A percentile compares a stretch with the other conserved stretches of the same genome.
Conservation (phyloP, 495 filamentous ascomycete genomes). For the Hypoxylon cercidicola region DNA sequence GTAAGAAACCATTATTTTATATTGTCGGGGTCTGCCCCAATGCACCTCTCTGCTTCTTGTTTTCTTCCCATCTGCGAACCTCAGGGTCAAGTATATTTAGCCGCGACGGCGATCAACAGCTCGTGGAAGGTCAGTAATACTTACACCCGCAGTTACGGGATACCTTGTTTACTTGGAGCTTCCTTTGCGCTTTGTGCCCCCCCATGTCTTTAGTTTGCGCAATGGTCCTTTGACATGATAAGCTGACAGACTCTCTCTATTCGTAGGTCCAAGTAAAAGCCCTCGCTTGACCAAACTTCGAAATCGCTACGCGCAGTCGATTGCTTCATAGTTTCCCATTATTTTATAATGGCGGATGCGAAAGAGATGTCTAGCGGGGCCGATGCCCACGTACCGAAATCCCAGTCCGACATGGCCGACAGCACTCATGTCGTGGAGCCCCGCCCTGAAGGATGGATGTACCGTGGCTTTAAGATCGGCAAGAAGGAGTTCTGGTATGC, state of each 20-base stretch:
- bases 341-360: slow-evolving; percentile 32
- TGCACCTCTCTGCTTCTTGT: slow-evolving; percentile 3
- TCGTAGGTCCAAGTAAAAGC: slow-evolving; percentile 20
- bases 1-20: slow-evolving; percentile 26
- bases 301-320: slow-evolving; percentile 16
- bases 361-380: slow-evolving; percentile 15
- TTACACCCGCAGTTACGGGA: neutral
- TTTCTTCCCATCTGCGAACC: slow-evolving; percentile 20
- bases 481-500: slow-evolving; percentile 73
- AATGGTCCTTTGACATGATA: slow-evolving; percentile 2
- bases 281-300: slow-evolving; percentile 21
- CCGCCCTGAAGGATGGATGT: slow-evolving; percentile 71
- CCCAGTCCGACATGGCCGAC: slow-evolving; percentile 20
- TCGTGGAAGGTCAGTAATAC: slow-evolving; percentile 8
- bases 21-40: slow-evolving; percentile 15
- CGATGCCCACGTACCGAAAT: slow-evolving; percentile 4
- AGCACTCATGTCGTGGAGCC: slow-evolving; percentile 14
- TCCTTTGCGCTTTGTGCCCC: neutral
- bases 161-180: neutral
- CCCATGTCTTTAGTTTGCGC: no score
- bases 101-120: slow-evolving; percentile 31
- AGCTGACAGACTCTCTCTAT: slow-evolving; percentile 20
- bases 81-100: slow-evolving; percentile 32
- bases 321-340: neutral
- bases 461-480: slow-evolving; percentile 69